Evolutionary conservation across 441 rosid species (phyloP).

Genomic region (Populus trichocarpa): DNA sequence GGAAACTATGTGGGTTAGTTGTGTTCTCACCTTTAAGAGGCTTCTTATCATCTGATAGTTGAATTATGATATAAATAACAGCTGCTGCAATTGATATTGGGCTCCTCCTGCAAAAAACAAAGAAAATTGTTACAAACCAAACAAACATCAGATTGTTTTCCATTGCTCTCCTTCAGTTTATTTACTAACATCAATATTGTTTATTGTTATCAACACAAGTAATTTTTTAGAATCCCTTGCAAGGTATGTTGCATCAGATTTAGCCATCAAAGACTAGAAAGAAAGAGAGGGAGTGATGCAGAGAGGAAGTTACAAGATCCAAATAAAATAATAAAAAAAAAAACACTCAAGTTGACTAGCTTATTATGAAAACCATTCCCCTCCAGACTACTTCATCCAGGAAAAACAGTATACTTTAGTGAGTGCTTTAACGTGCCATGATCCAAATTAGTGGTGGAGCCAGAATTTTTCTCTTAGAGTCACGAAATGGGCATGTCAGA

Average conservation of each 20-base stretch:
- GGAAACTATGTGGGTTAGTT: slow-evolving; percentile 36
- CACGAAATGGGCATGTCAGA: too few species aligned
- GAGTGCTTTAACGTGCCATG: neutral
- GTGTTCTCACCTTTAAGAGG: slow-evolving; percentile 47
- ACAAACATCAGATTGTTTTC: neutral
- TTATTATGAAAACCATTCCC: too few species aligned
- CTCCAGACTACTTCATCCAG: too few species aligned
- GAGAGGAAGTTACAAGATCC: neutral
- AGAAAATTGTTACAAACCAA: neutral
- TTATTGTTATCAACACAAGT: too few species aligned
- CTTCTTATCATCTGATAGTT: slow-evolving; percentile 79
- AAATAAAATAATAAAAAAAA: neutral
- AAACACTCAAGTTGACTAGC: too few species aligned
- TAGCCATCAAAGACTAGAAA: neutral
- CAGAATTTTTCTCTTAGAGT: too few species aligned
- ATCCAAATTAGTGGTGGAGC: neutral
- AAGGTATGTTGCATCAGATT: neutral
- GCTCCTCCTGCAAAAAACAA: slow-evolving; percentile 61
- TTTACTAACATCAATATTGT: neutral
- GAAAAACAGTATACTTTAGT: neutral
- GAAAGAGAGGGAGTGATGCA: too few species aligned
- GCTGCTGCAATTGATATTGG: slow-evolving; percentile 90
- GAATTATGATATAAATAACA: slow-evolving; percentile 71
- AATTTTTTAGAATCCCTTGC: too few species aligned
- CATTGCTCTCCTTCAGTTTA: neutral